Conservation (phyloP, 768 basidiomycete genomes). For the Cyathus striatus region DNA sequence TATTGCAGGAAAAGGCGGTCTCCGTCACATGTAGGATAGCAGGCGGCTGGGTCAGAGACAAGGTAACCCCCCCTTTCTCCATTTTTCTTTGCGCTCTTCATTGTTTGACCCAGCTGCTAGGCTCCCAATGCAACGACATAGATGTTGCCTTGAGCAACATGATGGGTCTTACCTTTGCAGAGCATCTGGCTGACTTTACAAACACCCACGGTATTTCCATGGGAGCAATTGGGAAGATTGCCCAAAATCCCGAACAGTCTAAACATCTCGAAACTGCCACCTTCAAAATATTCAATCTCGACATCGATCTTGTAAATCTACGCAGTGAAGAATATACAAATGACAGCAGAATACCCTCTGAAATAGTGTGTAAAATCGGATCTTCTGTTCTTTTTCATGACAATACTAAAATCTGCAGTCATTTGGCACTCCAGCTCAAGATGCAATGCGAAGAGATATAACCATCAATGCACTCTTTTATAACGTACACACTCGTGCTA, state of each 20-base stretch:
- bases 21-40: conserved; percentile 81
- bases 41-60: conserved; percentile 98
- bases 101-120: conserved; percentile 57
- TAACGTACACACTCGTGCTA: conserved; percentile 78
- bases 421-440: conserved; percentile 89
- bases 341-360: conserved; percentile 83
- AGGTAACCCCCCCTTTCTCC: conserved; percentile 43
- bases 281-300: conserved; percentile 71
- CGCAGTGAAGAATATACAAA: conserved; percentile 88
- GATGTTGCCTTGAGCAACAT: conserved; percentile 88
- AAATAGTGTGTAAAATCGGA: conserved; percentile 54
- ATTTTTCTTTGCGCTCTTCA: conserved; percentile 1
- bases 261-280: conserved; percentile 97
- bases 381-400: background rate
- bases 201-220: conserved; percentile 43
- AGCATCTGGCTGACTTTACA: conserved; percentile 64
- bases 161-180: conserved; percentile 88
- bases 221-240: conserved; percentile 74
- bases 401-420: conserved; percentile 38
- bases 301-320: conserved; percentile 92
- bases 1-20: conserved; percentile 47
- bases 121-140: conserved; percentile 81
- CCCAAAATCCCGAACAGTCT: conserved; percentile 93
- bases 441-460: conserved; percentile 85
- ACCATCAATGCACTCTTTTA: conserved; percentile 97